Evolutionary conservation across 768 basidiomycete species (phyloP).

Genomic region (Naganishia vaughanmartiniae): DNA sequence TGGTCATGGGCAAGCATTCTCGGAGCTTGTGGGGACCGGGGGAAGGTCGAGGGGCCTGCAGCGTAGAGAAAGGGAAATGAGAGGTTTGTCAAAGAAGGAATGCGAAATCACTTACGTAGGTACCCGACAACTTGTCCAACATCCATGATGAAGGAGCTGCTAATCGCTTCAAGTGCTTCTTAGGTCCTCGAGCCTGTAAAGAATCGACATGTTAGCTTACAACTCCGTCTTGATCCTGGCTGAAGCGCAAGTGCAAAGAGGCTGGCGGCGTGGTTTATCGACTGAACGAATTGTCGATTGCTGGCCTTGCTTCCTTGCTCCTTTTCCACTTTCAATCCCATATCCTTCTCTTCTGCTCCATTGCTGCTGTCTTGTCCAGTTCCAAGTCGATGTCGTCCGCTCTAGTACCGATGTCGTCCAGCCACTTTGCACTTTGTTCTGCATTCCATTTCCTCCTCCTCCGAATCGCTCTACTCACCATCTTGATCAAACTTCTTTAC

Average conservation of each 20-base stretch:
- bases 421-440: neutral
- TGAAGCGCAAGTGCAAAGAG: conserved; percentile 7
- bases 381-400: neutral
- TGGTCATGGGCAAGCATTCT: conserved; percentile 92
- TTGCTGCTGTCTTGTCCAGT: too few species aligned
- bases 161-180: conserved; percentile 98
- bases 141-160: conserved; percentile 98
- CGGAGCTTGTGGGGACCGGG: conserved; percentile 99
- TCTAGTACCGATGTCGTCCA: neutral
- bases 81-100: neutral
- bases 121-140: conserved; percentile 84
- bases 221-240: too few species aligned
- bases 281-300: neutral
- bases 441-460: neutral
- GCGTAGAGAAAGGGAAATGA: neutral
- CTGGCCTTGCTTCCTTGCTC: neutral
- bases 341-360: neutral
- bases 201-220: neutral
- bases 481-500: conserved; percentile 28
- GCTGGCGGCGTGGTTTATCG: neutral
- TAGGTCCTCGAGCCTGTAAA: conserved; percentile 88
- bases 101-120: conserved; percentile 49
- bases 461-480: neutral
- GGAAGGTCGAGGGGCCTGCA: conserved; percentile 84
- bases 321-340: neutral